A percentile compares a stretch with the other conserved stretches of the same genome.
These are phyloP conservation scores for Tilletia caries DNA, from an alignment of 1,284 basidiomycete species.

Conservation along the genomic window DNA sequence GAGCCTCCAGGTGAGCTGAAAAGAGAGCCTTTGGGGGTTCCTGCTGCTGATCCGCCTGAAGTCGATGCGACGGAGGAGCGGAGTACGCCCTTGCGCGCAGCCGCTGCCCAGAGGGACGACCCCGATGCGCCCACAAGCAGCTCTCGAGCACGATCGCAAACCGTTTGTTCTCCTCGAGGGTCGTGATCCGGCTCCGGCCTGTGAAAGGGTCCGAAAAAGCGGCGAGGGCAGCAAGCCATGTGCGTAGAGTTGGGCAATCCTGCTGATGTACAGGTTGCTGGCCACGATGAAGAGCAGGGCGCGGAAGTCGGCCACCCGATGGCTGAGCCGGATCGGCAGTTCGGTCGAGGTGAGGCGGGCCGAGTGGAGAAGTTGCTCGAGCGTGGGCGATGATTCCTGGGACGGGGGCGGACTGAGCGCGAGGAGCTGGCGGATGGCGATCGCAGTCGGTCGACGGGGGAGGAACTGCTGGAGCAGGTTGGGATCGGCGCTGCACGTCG, in stretches of 20 bases:
- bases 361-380: slow-evolving; percentile 41
- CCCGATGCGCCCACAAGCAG: too few species aligned
- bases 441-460: slow-evolving; percentile 36
- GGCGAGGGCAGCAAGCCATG: slow-evolving; percentile 71
- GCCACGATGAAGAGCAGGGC: slow-evolving; percentile 67
- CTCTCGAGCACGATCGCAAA: slow-evolving; percentile 69
- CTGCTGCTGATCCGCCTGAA: too few species aligned
- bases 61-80: too few species aligned
- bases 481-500: slow-evolving; percentile 45
- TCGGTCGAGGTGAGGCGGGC: slow-evolving; percentile 47
- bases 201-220: slow-evolving; percentile 57
- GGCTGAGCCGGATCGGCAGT: slow-evolving; percentile 50
- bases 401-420: slow-evolving; percentile 40
- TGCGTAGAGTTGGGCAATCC: slow-evolving; percentile 69
- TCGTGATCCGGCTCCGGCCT: slow-evolving; percentile 57
- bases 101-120: too few species aligned
- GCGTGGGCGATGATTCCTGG: slow-evolving; percentile 24
- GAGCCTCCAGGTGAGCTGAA: too few species aligned
- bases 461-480: slow-evolving; percentile 38
- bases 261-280: slow-evolving; percentile 79
- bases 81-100: too few species aligned
- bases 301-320: slow-evolving; percentile 47
- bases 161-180: slow-evolving; percentile 66
- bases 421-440: slow-evolving; percentile 46
- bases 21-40: too few species aligned